phyloP scores from a whole-genome alignment of 2,329 filamentous ascomycete genomes.

The Monosporascus ibericus region DNA sequence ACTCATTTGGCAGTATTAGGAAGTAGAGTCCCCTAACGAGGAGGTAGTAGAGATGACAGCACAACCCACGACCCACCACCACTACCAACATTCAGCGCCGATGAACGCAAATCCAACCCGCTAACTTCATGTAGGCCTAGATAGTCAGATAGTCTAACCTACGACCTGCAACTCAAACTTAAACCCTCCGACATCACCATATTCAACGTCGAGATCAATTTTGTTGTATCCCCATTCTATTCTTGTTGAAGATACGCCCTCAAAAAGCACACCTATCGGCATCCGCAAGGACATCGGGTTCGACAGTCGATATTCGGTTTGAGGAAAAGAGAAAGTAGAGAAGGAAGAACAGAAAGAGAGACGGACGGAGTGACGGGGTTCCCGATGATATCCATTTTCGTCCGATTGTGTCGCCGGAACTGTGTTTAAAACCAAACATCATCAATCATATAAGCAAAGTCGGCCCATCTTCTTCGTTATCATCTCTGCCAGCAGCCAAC shows the following conservation, averaged over 20 bases:
- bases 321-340: not conserved
- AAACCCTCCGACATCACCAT: not conserved
- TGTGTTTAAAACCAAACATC: not conserved
- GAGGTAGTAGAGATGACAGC: not conserved
- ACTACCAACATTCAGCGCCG: not conserved
- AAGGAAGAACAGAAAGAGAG: not conserved
- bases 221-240: not conserved
- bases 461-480: not conserved
- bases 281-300: not conserved
- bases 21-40: not conserved
- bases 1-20: too few relatives aligned
- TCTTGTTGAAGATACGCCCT: not conserved
- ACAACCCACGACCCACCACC: not conserved
- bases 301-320: not conserved
- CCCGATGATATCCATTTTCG: not conserved
- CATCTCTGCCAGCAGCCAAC: conserved; percentile 8
- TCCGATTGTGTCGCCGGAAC: not conserved
- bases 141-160: not conserved
- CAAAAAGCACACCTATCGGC: not conserved
- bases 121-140: not conserved
- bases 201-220: not conserved
- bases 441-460: too few relatives aligned
- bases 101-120: not conserved
- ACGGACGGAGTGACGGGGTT: not conserved
- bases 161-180: not conserved